A percentile compares a stretch with the other conserved stretches of the same genome.
Conservation (phyloP, 176 grass and related monocot species). For the Triticum timopheevii region DNA sequence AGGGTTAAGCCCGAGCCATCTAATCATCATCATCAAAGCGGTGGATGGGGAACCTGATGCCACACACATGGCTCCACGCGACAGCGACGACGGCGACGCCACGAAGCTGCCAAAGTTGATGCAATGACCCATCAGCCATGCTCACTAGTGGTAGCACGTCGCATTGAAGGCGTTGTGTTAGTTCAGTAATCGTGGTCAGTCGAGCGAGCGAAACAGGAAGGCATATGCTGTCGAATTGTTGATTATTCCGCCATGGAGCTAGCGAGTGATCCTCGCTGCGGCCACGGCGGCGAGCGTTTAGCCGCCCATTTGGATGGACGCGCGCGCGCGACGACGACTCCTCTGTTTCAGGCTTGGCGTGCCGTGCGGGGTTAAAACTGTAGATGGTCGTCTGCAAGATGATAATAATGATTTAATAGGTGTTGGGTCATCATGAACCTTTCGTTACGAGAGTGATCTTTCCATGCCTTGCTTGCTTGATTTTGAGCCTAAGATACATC, state of each 20-base stretch:
- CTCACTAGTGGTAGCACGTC: background rate
- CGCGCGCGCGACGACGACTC: background rate
- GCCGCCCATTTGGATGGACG: background rate
- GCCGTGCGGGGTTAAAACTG: background rate
- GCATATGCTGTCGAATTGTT: background rate
- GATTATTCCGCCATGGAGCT: background rate
- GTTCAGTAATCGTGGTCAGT: too few species aligned
- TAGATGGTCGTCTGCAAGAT: background rate
- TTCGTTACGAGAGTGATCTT: background rate
- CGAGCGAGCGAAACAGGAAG: too few species aligned
- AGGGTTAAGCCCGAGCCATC: too few species aligned
- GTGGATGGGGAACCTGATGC: too few species aligned
- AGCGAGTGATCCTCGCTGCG: background rate
- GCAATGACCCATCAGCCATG: background rate
- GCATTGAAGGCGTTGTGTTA: background rate
- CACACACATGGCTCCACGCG: background rate
- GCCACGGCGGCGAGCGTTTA: background rate
- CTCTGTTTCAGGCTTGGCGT: background rate
- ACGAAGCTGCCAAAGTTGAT: background rate
- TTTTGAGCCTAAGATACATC: background rate
- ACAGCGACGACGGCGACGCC: background rate
- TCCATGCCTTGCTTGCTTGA: background rate
- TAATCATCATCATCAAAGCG: too few species aligned
- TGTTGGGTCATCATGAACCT: background rate
- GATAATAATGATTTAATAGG: background rate